Base-by-base conservation (phyloP, 2,329 filamentous ascomycete species). In the Hypoxylon sp. region DNA sequence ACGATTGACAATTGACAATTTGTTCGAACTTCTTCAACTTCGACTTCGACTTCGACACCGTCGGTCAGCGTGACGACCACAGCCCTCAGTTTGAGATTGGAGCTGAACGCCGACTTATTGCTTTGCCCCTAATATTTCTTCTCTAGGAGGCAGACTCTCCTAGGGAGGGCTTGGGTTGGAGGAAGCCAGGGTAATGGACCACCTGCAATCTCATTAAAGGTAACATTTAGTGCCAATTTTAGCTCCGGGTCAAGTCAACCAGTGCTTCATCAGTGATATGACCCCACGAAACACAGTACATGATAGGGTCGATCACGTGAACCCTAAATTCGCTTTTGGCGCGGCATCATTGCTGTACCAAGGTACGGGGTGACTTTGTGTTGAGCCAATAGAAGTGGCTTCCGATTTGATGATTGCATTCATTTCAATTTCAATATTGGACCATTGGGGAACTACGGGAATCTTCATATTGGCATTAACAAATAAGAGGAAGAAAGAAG, bases 191-290 rank as follows among this genome's bases (percentile, higher is more conserved):
- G 58, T 62, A 58, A 57, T 62, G 66, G 59, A 59, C 57, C 50
- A 63, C 60, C 59, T 70, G 60, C 44, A 67, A 67, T 67, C 64
- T 67, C 64, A 67, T 59, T 54, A 59, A 53, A 50, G 46, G 46
- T 62, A 59, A 35, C 46, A 48, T 29, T 63, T 62, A 62, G 64
- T 33, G 47, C 59, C 52, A 66, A 66, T 58, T 59, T 67, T 66
- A 62, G 63, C 51, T 53, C 37, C 31, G 26, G 51, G 42, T 52
- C 44, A 50, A 60, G 63, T 59, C 55, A 65, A 29, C 57, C 57
- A 65, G 55, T 44, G 50, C 55, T 33, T 59, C 47, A 51, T 19
- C 57, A 17, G 22, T 11, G n/a, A 31, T 19, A 31, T 52, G 47
- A 66, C 63, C 63, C 63, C 63, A 59, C 55, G 55, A 55, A 47